Base-by-base conservation (phyloP, 2,329 filamentous ascomycete genomes). In the Trichoderma endophyticum region DNA sequence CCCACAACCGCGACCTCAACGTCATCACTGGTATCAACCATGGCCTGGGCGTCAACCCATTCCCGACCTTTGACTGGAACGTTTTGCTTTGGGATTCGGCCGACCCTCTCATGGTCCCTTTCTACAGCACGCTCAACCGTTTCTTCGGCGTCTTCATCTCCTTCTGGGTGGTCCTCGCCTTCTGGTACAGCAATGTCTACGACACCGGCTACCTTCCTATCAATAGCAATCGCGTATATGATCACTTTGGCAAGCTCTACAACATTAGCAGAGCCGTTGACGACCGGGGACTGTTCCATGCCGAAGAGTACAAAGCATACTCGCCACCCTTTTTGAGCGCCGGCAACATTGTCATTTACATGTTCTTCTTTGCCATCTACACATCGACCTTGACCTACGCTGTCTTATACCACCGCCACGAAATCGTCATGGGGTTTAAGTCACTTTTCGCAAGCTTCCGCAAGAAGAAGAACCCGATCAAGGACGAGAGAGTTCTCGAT, bases 91-190 rank as follows among this genome's bases (percentile, higher is more conserved):
- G 81, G 81, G 81, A 82, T 65, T 82, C 81, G 51, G 77, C 81
- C 74, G 83, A 85, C 71, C 83, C 83, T 1, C 80, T 85, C 68
- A 84, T 85, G 82, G 81, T 85, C 8, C 86, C 86, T 4, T 86
- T 86, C 76, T 87, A 89, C 80, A 87, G 87, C 32, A 90, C 90
- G 57, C 83, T 89, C 70, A 92, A 92, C 78, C 88, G 86, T 26
- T 83, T 90, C 73, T 80, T 90, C 59, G 89, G 89, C 34, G 84
- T 87, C 64, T 83, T 89, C 14, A 74, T 87, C 39, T 87, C 85
- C 57, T 85, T 86, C 75, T 86, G 87, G 81, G 81, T 91, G 15
- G 82, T 89, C 15, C 78, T 87, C 3, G 87, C 81, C 30, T 77
- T 92, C 9, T 90, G 89, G 81, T 92, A 87, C 78, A 85, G 82